phyloP scores from a whole-genome alignment of 129 eudicot genomes.

The Lactuca saligna region DNA sequence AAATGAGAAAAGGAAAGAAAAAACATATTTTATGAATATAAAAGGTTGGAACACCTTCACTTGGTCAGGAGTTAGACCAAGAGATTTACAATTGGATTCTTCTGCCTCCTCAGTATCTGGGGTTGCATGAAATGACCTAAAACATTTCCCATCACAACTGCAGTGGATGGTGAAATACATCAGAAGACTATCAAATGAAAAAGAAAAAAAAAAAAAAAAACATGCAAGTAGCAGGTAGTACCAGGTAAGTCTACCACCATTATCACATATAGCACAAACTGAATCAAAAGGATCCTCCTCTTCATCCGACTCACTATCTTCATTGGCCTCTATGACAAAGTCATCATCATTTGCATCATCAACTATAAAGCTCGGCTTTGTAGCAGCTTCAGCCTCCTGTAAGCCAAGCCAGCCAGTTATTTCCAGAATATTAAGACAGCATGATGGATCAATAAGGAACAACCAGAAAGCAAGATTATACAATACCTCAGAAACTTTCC shows the following conservation, averaged over 20 bases:
- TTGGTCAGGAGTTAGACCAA: constrained; percentile 39
- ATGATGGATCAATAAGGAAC: constrained; percentile 8
- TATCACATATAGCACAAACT: constrained; percentile 86
- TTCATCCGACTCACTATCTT: constrained; percentile 52
- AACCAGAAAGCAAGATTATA: constrained; percentile 6
- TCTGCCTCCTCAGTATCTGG: constrained; percentile 41
- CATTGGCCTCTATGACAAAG: constrained; percentile 30
- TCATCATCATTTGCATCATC: constrained; percentile 44
- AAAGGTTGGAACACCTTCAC: constrained; percentile 41
- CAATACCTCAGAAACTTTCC: constrained; percentile 50
- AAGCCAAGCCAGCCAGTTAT: neutral
- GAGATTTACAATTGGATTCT: constrained; percentile 52
- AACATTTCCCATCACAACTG: constrained; percentile 81
- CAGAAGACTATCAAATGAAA: constrained; percentile 4
- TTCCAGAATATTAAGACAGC: constrained; percentile 21
- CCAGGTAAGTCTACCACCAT: constrained; percentile 70
- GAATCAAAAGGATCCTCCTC: constrained; percentile 60
- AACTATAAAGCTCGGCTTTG: constrained; percentile 48
- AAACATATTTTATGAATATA: constrained; percentile 11
- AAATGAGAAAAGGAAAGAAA: neutral
- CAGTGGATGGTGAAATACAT: constrained; percentile 15
- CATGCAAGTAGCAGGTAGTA: constrained; percentile 23
- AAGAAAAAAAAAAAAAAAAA: neutral
- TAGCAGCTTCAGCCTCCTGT: constrained; percentile 44
- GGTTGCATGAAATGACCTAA: constrained; percentile 78